These are phyloP conservation scores for Tulasnella sp. DNA, from an alignment of 768 basidiomycete species.

Conservation along the genomic window DNA sequence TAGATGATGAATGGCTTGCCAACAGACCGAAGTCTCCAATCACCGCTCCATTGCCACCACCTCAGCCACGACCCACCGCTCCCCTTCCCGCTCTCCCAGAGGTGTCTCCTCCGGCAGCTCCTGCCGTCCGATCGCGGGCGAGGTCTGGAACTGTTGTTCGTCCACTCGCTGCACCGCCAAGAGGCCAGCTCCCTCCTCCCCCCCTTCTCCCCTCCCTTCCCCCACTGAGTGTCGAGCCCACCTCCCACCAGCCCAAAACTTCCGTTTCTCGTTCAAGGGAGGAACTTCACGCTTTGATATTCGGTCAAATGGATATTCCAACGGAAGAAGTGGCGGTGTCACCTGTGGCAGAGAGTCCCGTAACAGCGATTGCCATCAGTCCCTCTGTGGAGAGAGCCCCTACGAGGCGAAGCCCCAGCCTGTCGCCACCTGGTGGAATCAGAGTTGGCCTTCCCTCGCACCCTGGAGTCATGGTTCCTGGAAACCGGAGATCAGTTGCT, in stretches of 20 bases:
- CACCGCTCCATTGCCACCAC: not conserved
- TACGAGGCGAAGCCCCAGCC: not conserved
- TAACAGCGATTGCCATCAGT: constrained; percentile 1
- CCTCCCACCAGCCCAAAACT: not conserved
- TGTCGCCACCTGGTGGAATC: not conserved
- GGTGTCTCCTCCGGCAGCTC: not conserved
- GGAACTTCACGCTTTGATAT: constrained; percentile 23
- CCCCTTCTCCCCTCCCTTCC: not conserved
- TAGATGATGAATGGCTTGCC: constrained; percentile 13
- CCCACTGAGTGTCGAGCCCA: not conserved
- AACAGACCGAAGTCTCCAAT: not conserved
- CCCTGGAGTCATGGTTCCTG: not conserved
- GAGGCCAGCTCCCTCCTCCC: not conserved
- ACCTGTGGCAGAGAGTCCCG: not conserved
- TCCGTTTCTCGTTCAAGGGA: not conserved
- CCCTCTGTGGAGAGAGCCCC: not conserved
- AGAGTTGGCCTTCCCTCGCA: constrained; percentile 10
- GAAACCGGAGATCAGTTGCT: not conserved
- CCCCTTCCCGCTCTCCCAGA: not conserved
- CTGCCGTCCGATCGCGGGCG: not conserved
- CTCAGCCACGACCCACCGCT: not conserved
- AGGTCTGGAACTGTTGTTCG: constrained; percentile 11
- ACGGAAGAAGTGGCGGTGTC: not conserved
- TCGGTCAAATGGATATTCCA: not conserved
- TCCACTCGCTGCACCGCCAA: not conserved